Conservation (phyloP, 768 basidiomycete genomes). For the Xerocomus spinulosus region DNA sequence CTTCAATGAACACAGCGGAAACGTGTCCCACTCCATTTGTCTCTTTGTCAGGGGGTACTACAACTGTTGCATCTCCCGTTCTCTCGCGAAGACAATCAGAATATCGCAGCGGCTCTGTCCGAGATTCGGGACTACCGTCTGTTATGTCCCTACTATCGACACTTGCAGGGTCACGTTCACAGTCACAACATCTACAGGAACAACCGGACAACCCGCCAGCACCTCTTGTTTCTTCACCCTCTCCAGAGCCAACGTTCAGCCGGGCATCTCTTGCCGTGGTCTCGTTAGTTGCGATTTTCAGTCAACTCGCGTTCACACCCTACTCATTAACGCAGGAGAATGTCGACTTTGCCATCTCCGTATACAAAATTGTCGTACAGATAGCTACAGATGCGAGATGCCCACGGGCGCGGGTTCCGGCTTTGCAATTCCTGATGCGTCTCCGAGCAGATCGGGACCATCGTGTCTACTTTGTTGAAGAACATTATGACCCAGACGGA, state of each 20-base stretch:
- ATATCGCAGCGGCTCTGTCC: slow-evolving; percentile 36
- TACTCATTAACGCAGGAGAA: slow-evolving; percentile 45
- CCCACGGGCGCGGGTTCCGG: slow-evolving; percentile 57
- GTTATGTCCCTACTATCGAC: slow-evolving; percentile 65
- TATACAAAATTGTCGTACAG: slow-evolving; percentile 51
- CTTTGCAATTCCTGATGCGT: slow-evolving; percentile 84
- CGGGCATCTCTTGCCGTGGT: slow-evolving; percentile 57
- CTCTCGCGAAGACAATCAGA: slow-evolving; percentile 60
- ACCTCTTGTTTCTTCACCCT: slow-evolving; percentile 23
- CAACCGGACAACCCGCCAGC: slow-evolving; percentile 34
- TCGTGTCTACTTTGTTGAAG: slow-evolving; percentile 63
- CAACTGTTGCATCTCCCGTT: slow-evolving; percentile 45
- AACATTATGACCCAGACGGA: slow-evolving; percentile 52
- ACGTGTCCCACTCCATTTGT: slow-evolving; percentile 33
- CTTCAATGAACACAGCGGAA: slow-evolving; percentile 37
- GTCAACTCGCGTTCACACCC: slow-evolving; percentile 67
- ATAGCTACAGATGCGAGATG: slow-evolving; percentile 46
- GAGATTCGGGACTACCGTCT: slow-evolving; percentile 48
- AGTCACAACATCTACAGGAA: slow-evolving; percentile 45
- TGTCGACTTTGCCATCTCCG: slow-evolving; percentile 46
- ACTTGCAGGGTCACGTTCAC: slow-evolving; percentile 58
- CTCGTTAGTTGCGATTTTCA: slow-evolving; percentile 62
- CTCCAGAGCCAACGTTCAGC: slow-evolving; percentile 31
- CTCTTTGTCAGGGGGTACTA: slow-evolving; percentile 27
- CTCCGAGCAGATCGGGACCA: slow-evolving; percentile 90